phyloP scores from a whole-genome alignment of 257 asterid genomes.

The Solanum chiquidenum region DNA sequence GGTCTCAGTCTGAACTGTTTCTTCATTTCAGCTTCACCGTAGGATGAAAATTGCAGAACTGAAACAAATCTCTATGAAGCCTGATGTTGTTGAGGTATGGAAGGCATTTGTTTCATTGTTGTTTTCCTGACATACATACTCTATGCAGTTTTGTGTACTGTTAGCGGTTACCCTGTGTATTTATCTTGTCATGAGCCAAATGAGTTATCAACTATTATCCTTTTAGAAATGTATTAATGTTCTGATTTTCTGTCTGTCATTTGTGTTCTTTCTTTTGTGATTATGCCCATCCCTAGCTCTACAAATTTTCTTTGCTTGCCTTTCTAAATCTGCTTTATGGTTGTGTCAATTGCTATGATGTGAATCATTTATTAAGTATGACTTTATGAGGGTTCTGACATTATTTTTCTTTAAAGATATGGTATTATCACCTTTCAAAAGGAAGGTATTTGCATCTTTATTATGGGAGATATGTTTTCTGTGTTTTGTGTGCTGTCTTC shows the following conservation, averaged over 20 bases:
- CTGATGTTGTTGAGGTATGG: slow-evolving; percentile 95
- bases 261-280: neutral
- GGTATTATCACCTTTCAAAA: neutral
- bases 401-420: neutral
- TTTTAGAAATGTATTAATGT: neutral
- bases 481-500: neutral
- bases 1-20: neutral
- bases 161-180: neutral
- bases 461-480: neutral
- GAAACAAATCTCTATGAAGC: slow-evolving; percentile 68
- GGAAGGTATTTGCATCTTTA: neutral
- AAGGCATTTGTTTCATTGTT: neutral
- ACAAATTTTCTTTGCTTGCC: neutral
- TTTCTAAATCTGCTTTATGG: neutral
- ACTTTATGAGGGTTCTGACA: neutral
- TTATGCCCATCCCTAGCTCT: neutral
- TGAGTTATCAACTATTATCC: neutral
- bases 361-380: neutral
- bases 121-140: neutral
- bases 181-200: neutral
- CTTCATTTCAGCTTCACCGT: slow-evolving; percentile 62
- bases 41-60: slow-evolving; percentile 94
- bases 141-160: neutral
- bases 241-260: neutral
- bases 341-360: neutral